phyloP scores from a whole-genome alignment of 2,329 filamentous ascomycete species.

The Penicillium verrucosum region DNA sequence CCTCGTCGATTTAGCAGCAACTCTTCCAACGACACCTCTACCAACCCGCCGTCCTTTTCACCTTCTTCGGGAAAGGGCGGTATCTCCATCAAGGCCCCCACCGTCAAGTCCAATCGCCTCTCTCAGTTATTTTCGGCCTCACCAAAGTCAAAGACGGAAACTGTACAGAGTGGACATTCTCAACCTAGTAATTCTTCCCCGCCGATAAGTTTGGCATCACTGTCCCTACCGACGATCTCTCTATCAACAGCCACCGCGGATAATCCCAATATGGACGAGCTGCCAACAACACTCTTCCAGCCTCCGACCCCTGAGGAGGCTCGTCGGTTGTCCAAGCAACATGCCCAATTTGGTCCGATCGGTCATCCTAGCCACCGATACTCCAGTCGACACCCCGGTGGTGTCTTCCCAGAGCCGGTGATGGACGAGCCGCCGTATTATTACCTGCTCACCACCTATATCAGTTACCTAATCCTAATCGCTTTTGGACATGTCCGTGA shows the following conservation, averaged over 20 bases:
- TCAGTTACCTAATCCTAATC: conserved; percentile 95
- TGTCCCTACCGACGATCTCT: conserved; percentile 85
- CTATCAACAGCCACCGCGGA: conserved; percentile 80
- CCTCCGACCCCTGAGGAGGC: conserved; percentile 82
- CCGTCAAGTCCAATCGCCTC: conserved; percentile 69
- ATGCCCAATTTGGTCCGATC: conserved; percentile 89
- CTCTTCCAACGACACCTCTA: conserved; percentile 53
- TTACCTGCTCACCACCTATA: conserved; percentile 94
- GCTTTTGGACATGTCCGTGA: conserved; percentile 92
- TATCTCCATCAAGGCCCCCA: conserved; percentile 47
- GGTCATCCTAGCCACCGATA: conserved; percentile 78
- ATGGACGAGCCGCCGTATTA: conserved; percentile 97
- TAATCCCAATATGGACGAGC: conserved; percentile 69
- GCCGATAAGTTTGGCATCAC: conserved; percentile 66
- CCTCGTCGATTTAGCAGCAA: conserved; percentile 61
- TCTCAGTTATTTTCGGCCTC: conserved; percentile 79
- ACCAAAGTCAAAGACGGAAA: conserved; percentile 68
- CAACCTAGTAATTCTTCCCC: conserved; percentile 51
- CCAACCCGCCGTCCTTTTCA: conserved; percentile 50
- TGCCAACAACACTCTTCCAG: conserved; percentile 78
- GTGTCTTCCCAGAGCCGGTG: conserved; percentile 74
- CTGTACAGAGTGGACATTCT: conserved; percentile 54
- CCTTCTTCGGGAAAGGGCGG: conserved; percentile 54
- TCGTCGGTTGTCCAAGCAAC: conserved; percentile 68
- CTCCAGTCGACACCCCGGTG: conserved; percentile 80